Base-by-base conservation (phyloP, 495 filamentous ascomycete genomes). In the Mytilinidion resinicola region DNA sequence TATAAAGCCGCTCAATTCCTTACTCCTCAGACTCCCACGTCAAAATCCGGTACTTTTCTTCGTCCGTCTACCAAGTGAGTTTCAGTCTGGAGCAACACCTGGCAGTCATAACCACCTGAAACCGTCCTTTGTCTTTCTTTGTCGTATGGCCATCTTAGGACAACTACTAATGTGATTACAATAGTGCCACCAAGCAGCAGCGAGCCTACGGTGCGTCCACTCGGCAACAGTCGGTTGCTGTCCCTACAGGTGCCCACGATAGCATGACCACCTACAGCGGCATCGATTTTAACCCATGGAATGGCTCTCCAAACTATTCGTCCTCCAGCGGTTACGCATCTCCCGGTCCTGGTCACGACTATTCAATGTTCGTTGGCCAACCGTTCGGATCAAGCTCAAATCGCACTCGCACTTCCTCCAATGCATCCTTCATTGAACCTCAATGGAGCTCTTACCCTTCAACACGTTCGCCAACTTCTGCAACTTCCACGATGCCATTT, bases 291-390 rank as follows among this genome's bases (percentile, higher is more conserved):
- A 54, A 63, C 51, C 47, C 55, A 19, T 66, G 56, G 52, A 51
- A 17, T 36, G 47, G 49, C n/a, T 69, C 66, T 7, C 60, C 63
- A n/a, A 39, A 59, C 5, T 64, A 60, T 51, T 66, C 66, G 6
- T 66, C 63, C 9, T 64, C 66, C 2, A 64, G 64, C 47, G 66
- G 60, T 1, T 69, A 66, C 55, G 63, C 55, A 19, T 66, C 66
- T 21, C 66, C 66, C 2, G 53, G 61, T 4, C 59, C 55, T n/a
- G 36, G 51, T 17, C 34, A 47, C 34, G 63, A 66, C 47, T 59
- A 55, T 38, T 15, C 59, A 11, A 58, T 67, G 53, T 63, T 63
- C 36, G 60, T 56, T 4, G 55, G 57, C 43, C 57, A 39, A 7
- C 57, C 55, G 1, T 66, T 56, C 33, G 63, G 59, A 11, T n/a